Evolutionary conservation across 495 filamentous ascomycete genomes (phyloP), one percentile per base, ranked within the genome.

Genomic region (Emericellopsis terricola): DNA sequence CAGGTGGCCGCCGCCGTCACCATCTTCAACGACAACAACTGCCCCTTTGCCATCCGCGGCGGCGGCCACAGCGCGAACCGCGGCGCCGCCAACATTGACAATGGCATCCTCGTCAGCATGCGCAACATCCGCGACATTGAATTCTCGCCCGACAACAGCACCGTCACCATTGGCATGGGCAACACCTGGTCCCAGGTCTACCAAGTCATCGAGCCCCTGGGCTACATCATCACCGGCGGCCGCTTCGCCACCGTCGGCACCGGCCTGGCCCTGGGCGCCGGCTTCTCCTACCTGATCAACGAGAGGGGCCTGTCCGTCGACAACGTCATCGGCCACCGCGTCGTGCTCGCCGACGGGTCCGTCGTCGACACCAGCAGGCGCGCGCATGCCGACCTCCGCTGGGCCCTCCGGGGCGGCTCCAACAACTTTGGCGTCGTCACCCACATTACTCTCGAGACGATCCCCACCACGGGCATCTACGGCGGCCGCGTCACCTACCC

Each of bases 391-490:
- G 68, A 71, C 41, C 53, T 73, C 2, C 67, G 50, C 47, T 58
- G 56, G 48, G 69, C 64, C 5, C 53, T 74, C 33, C 57, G 61
- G 40, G 68, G 66, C 9, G 69, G 68, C 7, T 54, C 50, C 34
- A 62, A 53, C 49, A 71, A 67, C 50, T 68, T 70, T 31, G 69
- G 68, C 9, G 45, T 72, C 6, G 66, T 69, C 13, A 71, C 65
- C n/a, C n/a, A n/a, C n/a, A n/a, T n/a, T n/a, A n/a, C n/a, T n/a
- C n/a, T n/a, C n/a, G n/a, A n/a, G n/a, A n/a, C n/a, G n/a, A n/a
- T n/a, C n/a, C n/a, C n/a, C n/a, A n/a, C n/a, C n/a, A n/a, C n/a
- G n/a, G n/a, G n/a, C n/a, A n/a, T n/a, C n/a, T n/a, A n/a, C n/a
- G n/a, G n/a, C n/a, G n/a, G n/a, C n/a, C n/a, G n/a, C n/a, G n/a